Evolutionary conservation across 371 early-diverging fungal genomes (phyloP), one percentile per base, ranked within the genome.

Genomic region (Rhizomucor pusillus): DNA sequence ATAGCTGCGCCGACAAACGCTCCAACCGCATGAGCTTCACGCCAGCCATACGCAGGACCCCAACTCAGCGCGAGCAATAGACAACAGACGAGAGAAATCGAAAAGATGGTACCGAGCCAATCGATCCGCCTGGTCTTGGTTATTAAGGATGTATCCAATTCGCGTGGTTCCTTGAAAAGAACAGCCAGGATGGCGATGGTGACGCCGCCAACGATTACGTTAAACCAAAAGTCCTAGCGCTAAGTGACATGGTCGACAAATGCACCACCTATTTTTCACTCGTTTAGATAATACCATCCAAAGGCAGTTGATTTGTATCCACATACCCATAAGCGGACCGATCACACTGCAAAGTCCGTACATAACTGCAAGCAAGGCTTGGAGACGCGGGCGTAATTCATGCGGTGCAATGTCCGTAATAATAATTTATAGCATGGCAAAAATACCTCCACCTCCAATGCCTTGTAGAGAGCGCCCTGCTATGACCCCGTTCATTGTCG

Each of bases 181-280:
- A 81, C 70, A 5, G 80, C 36, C 1, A 84, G 52, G 23, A 86
- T 46, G 1, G 71, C 34, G 19, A 85, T 57, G 0, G 85, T 57
- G n/a, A 87, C 54, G 6, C 64, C 79, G 11, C 84, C 75, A 16
- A 92, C 37, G 9, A 90, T 90, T 11, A 90, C 62, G 62, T 90
- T 90, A 51, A 91, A 69, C 77, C 77, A 81, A 57, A 88, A 88
- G 29, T 81, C 85, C 86, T 86, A 90, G 7, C 87, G 81, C 90
- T 90, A 90, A 0, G 65, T 70, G 20, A 81, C 72, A 40, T 79
- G 51, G 53, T 82, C 82, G 1, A 77, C 75, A 44, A 92, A 85
- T 1, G 81, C 82, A 45, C 66, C 93, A 24, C 94, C 94, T 16
- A 41, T 41, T 37, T n/a, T n/a, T n/a, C n/a, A n/a, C n/a, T n/a